Evolutionary conservation across 2,329 filamentous ascomycete genomes (phyloP).

Genomic region (Corinectria fuckeliana): DNA sequence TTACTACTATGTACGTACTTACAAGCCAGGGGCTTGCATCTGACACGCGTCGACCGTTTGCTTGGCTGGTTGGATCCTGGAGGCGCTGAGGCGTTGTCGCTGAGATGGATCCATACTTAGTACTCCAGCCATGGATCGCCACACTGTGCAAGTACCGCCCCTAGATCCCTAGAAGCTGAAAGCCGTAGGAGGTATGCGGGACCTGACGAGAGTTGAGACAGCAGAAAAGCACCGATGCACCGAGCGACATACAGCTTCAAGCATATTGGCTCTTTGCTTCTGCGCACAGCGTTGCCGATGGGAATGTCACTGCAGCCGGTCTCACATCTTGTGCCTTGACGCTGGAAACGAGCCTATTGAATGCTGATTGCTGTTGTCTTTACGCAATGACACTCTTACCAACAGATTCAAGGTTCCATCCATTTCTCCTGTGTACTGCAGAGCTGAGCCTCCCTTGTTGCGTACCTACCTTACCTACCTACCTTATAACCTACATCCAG

Average conservation of each 20-base stretch:
- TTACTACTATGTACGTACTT: too few species aligned
- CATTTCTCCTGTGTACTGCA: too few species aligned
- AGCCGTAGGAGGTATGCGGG: not conserved
- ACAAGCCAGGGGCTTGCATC: conserved; percentile 23
- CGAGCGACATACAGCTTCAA: not conserved
- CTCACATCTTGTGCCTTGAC: not conserved
- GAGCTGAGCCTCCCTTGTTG: too few species aligned
- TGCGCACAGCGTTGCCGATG: not conserved
- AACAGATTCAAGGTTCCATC: too few species aligned
- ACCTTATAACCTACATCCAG: too few species aligned
- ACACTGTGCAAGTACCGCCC: conserved; percentile 9
- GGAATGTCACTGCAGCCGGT: not conserved
- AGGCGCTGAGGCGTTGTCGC: not conserved
- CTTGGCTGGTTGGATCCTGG: conserved; percentile 1
- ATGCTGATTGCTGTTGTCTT: not conserved
- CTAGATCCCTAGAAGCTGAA: too few species aligned
- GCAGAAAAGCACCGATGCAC: not conserved
- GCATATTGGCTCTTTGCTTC: not conserved
- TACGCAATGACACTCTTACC: too few species aligned
- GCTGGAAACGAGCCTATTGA: not conserved
- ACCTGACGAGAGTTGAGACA: not conserved
- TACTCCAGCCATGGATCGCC: not conserved
- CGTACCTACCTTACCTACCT: too few species aligned
- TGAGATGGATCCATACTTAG: not conserved
- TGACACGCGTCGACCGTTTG: conserved; percentile 36